Base-by-base conservation (phyloP, 495 filamentous ascomycete genomes). In the Tuber melanosporum region DNA sequence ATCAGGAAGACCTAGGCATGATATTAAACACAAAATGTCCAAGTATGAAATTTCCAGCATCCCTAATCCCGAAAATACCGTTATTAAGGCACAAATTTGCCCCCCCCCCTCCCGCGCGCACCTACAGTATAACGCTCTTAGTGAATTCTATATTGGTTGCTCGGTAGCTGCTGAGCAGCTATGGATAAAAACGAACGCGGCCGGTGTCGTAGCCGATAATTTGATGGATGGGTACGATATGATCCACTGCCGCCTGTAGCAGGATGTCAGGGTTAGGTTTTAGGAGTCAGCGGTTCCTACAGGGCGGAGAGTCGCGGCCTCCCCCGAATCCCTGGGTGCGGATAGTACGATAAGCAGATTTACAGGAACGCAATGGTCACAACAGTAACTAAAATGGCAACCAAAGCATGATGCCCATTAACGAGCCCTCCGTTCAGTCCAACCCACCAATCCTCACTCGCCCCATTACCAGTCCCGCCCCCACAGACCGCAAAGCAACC, bases 71-170 rank as follows among this genome's bases (percentile, higher is more conserved):
- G 69, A 80, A 46, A 46, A 70, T 77, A 32, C 77, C 20, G 42
- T 26, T 73, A 26, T 36, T 47, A 44, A 71, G 74, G 12, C 80
- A 8, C 8, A 42, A 42, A 42, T 42, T 5, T 1, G 8, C 3
- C 8, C 8, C 42, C 42, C 42, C 42, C 8, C 80, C 26, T n/a
- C n/a, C n/a, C n/a, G n/a, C n/a, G 75, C 74, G 45, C 86, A 86
- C 39, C n/a, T n/a, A n/a, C n/a, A n/a, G n/a, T n/a, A 87, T 79
- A 74, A 87, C 85, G 49, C 83, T 85, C 57, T 85, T 86, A 79
- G 85, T 86, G 83, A 83, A 84, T 45, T 84, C 85, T 15, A 87
- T 78, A 17, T 83, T 78, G 26, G 73, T 75, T 42, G 81, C 75
- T 0, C 66, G 76, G n/a, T 78, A 80, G 22, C 76, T 73, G 42